A percentile compares a stretch with the other conserved stretches of the same genome.
Conservation (phyloP, 345 rosid genomes). For the Garcia nutans region DNA sequence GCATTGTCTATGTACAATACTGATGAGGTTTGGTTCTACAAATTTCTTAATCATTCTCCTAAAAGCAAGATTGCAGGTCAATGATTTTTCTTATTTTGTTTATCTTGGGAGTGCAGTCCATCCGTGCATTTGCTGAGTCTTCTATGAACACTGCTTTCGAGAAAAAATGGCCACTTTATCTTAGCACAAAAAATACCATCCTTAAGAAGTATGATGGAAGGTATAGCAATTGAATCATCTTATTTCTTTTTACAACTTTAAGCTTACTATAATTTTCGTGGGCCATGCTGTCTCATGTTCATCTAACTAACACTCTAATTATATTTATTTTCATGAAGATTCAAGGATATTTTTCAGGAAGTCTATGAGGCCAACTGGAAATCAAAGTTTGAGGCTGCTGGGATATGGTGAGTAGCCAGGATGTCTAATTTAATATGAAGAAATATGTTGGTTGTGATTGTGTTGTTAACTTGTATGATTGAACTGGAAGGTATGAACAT, state of each 20-base stretch:
- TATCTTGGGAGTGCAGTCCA: constrained; percentile 57
- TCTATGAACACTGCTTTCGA: constrained; percentile 88
- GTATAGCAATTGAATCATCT: constrained; percentile 34
- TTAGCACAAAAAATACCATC: constrained; percentile 95
- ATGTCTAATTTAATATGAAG: constrained; percentile 1
- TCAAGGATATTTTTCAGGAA: constrained; percentile 97
- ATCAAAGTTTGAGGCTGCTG: constrained; percentile 88
- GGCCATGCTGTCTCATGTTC: neutral
- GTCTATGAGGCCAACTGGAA: constrained; percentile 94
- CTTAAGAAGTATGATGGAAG: constrained; percentile 99
- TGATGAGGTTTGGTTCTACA: constrained; percentile 64
- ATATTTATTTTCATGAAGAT: constrained; percentile 47
- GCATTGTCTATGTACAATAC: constrained; percentile 94
- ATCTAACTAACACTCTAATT: neutral
- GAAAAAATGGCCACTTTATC: constrained; percentile 99
- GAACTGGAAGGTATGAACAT: constrained; percentile 85
- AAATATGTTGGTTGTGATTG: neutral
- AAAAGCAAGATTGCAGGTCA: neutral
- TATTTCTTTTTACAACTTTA: neutral
- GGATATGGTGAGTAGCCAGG: constrained; percentile 64
- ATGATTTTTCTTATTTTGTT: constrained; percentile 14
- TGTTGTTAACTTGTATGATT: constrained; percentile 13
- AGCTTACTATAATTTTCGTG: neutral
- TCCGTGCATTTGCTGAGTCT: constrained; percentile 86
- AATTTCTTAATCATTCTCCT: neutral